Evolutionary conservation across 1,139 yeast species (phyloP).

Genomic region (Candida glucosophila): DNA sequence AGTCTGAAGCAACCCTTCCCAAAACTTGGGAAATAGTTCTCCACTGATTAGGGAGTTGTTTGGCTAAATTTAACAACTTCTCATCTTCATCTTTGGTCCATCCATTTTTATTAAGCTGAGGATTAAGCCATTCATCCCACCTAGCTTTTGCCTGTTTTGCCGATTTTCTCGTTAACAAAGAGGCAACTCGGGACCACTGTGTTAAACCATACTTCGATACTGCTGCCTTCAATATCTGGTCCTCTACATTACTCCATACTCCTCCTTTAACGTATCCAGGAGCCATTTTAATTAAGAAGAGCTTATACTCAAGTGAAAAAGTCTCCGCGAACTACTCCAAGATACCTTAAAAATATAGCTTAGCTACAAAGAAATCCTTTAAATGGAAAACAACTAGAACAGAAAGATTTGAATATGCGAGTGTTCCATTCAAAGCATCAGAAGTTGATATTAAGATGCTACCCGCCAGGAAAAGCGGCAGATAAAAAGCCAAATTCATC

Average conservation of each 20-base stretch:
- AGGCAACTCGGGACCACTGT: slow-evolving; percentile 92
- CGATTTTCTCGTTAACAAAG: slow-evolving; percentile 73
- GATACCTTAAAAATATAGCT: too few species aligned
- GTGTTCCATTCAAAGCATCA: slow-evolving; percentile 76
- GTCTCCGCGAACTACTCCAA: too few species aligned
- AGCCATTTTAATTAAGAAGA: slow-evolving; percentile 6
- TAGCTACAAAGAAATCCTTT: too few species aligned
- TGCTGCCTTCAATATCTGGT: slow-evolving; percentile 83
- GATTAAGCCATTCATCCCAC: slow-evolving; percentile 87
- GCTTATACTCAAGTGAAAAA: too few species aligned
- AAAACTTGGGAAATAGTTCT: slow-evolving; percentile 72
- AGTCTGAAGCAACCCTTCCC: slow-evolving; percentile 81
- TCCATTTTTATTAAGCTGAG: slow-evolving; percentile 50
- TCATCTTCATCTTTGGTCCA: slow-evolving; percentile 81
- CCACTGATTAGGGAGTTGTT: slow-evolving; percentile 88
- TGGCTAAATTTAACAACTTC: slow-evolving; percentile 56
- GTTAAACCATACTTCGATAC: slow-evolving; percentile 87
- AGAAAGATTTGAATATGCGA: slow-evolving; percentile 8
- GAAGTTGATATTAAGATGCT: slow-evolving; percentile 81
- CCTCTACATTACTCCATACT: slow-evolving; percentile 87
- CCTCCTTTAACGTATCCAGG: slow-evolving; percentile 82
- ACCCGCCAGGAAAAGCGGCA: slow-evolving; percentile 77
- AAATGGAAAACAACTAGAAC: background rate
- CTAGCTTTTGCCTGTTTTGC: slow-evolving; percentile 91
- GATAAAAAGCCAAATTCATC: slow-evolving; percentile 91